Evolutionary conservation across 495 filamentous ascomycete species (phyloP).

Genomic region (Neohortaea acidophila): DNA sequence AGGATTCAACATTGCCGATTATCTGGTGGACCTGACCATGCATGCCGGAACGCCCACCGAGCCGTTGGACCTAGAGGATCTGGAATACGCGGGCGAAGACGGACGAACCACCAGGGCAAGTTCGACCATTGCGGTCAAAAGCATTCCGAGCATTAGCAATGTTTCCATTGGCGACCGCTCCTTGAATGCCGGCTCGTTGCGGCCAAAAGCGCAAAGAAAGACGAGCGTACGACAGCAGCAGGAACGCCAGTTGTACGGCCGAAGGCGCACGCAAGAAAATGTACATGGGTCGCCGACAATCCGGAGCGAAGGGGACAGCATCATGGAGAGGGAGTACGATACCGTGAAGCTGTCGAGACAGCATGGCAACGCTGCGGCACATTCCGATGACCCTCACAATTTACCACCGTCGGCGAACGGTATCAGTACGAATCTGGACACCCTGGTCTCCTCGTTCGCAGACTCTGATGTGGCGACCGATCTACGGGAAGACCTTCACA

Average conservation of each 20-base stretch:
- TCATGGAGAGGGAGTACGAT: conserved; percentile 34
- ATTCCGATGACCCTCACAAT: conserved; percentile 59
- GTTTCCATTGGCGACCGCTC: conserved; percentile 36
- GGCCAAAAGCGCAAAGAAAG: conserved; percentile 50
- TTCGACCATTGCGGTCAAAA: conserved; percentile 80
- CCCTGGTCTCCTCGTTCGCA: conserved; percentile 57
- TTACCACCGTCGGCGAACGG: conserved; percentile 53
- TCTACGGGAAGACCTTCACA: conserved; percentile 67
- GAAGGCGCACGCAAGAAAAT: conserved; percentile 39
- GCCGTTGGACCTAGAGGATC: conserved; percentile 41
- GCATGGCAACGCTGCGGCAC: conserved; percentile 44
- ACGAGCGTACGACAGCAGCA: conserved; percentile 70
- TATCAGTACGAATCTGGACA: conserved; percentile 62
- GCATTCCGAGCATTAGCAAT: conserved; percentile 65
- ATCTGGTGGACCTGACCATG: conserved; percentile 94
- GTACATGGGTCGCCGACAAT: conserved; percentile 27
- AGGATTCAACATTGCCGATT: conserved; percentile 97
- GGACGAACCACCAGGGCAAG: conserved; percentile 60
- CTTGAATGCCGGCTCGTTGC: conserved; percentile 44
- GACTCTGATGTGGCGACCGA: conserved; percentile 62
- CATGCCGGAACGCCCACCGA: conserved; percentile 53
- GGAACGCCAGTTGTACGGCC: conserved; percentile 78
- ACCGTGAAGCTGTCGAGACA: conserved; percentile 53
- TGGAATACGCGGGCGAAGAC: conserved; percentile 29
- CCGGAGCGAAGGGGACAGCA: conserved; percentile 32